phyloP scores from a whole-genome alignment of 371 early-diverging fungal genomes.

The Mucor lusitanicus region DNA sequence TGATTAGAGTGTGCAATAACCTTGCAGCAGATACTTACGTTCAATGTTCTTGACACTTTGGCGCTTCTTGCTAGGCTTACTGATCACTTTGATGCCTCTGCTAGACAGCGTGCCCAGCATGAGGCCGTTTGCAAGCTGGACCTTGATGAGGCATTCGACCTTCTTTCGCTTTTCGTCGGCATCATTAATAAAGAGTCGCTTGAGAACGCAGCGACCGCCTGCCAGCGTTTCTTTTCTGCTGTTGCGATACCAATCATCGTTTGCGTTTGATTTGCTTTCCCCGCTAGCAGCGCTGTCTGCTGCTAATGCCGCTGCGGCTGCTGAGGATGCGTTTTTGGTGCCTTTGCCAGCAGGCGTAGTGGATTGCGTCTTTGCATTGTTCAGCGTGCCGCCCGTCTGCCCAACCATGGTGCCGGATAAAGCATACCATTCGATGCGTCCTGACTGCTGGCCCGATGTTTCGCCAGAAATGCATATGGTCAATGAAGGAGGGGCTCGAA shows the following conservation, averaged over 20 bases:
- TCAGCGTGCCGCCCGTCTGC: conserved; percentile 25
- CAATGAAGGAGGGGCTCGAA: conserved; percentile 34
- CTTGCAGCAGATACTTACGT: conserved; percentile 19
- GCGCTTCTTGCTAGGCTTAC: conserved; percentile 77
- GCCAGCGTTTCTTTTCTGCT: conserved; percentile 25
- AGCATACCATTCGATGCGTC: conserved; percentile 48
- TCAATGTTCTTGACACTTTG: conserved; percentile 80
- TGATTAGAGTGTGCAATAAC: not conserved
- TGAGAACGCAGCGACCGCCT: conserved; percentile 69
- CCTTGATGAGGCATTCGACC: conserved; percentile 68
- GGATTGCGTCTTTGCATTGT: not conserved
- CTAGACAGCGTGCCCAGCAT: conserved; percentile 67
- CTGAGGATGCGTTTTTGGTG: not conserved
- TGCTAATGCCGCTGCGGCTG: not conserved
- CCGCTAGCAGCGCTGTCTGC: not conserved
- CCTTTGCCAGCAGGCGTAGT: not conserved
- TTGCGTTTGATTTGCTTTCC: conserved; percentile 31
- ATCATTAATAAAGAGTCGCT: conserved; percentile 75
- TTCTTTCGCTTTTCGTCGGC: conserved; percentile 75
- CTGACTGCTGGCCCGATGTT: conserved; percentile 34
- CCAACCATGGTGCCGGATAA: conserved; percentile 30
- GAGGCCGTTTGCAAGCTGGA: conserved; percentile 61
- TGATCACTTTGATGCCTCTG: conserved; percentile 74
- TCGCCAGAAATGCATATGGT: conserved; percentile 52
- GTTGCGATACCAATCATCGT: conserved; percentile 26